phyloP scores from a whole-genome alignment of 352 stramenopile genomes.

The Globisporangium cylindrosporum region DNA sequence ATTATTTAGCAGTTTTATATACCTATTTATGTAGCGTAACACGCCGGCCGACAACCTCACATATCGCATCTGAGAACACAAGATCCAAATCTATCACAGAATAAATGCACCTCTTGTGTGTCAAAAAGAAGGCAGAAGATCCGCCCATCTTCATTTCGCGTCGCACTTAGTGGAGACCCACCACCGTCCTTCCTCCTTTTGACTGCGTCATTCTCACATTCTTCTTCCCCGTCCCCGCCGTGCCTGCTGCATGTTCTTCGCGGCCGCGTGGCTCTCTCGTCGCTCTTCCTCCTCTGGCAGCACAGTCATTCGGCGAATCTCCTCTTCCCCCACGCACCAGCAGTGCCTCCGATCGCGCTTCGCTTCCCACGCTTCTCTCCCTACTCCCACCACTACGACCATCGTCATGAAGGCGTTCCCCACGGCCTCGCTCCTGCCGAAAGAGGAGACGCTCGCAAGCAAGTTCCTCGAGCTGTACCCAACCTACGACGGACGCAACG shows the following conservation, averaged over 20 bases:
- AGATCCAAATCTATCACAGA: background rate
- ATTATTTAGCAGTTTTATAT: background rate
- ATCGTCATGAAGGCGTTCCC: slow-evolving; percentile 57
- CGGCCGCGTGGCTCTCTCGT: background rate
- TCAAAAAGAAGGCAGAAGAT: background rate
- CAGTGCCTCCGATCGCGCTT: background rate
- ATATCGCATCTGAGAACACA: background rate
- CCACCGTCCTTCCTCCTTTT: background rate
- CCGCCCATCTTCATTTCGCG: background rate
- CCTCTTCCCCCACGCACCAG: slow-evolving; percentile 4
- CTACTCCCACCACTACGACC: background rate
- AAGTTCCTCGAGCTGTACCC: slow-evolving; percentile 80
- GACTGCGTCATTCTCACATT: background rate
- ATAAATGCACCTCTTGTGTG: background rate
- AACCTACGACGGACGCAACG: slow-evolving; percentile 86
- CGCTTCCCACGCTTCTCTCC: background rate
- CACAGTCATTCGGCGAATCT: slow-evolving; percentile 14
- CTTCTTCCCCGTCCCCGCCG: background rate
- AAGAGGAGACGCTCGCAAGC: slow-evolving; percentile 88
- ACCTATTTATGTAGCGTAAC: background rate
- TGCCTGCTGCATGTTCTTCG: slow-evolving; percentile 10
- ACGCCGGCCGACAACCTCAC: background rate
- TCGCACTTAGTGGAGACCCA: background rate
- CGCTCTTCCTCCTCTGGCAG: background rate
- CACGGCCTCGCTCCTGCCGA: slow-evolving; percentile 78